Evolutionary conservation across 768 basidiomycete genomes (phyloP).

Genomic region (Auricularia auricula-judae): DNA sequence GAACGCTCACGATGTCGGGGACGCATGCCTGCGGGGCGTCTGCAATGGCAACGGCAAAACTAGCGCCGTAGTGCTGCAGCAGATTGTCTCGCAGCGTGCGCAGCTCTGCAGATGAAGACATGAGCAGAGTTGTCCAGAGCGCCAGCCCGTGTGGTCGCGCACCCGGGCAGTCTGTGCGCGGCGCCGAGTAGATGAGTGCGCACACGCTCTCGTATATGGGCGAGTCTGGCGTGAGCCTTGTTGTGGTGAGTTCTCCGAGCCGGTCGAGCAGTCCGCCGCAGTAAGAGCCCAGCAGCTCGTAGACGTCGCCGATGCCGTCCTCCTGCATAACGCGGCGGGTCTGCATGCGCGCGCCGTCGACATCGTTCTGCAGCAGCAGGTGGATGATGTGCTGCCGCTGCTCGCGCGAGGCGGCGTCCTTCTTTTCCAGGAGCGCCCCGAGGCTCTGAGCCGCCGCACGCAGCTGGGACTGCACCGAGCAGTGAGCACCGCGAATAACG

Average conservation of each 20-base stretch:
- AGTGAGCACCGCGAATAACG: not conserved
- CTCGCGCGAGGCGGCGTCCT: not conserved
- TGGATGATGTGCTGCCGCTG: not conserved
- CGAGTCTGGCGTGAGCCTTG: not conserved
- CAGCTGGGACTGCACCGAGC: not conserved
- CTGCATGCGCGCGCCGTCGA: not conserved
- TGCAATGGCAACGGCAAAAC: not conserved
- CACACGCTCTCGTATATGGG: slow-evolving; percentile 1
- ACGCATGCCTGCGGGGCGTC: not conserved
- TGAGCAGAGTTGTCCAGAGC: not conserved
- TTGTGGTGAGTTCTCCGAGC: not conserved
- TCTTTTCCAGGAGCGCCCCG: not conserved
- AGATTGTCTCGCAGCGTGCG: not conserved
- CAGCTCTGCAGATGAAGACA: not conserved
- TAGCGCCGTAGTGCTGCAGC: not conserved
- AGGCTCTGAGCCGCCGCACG: not conserved
- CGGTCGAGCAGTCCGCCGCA: slow-evolving; percentile 1
- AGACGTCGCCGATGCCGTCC: not conserved
- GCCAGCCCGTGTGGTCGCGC: not conserved
- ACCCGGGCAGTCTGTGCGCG: not conserved
- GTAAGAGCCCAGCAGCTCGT: not conserved
- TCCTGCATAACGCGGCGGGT: not conserved
- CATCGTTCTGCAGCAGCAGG: slow-evolving; percentile 1
- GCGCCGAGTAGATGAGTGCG: not conserved
- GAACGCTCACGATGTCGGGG: not conserved